Base-by-base conservation (phyloP, 495 filamentous ascomycete genomes). In the Tuber umbilicatum region DNA sequence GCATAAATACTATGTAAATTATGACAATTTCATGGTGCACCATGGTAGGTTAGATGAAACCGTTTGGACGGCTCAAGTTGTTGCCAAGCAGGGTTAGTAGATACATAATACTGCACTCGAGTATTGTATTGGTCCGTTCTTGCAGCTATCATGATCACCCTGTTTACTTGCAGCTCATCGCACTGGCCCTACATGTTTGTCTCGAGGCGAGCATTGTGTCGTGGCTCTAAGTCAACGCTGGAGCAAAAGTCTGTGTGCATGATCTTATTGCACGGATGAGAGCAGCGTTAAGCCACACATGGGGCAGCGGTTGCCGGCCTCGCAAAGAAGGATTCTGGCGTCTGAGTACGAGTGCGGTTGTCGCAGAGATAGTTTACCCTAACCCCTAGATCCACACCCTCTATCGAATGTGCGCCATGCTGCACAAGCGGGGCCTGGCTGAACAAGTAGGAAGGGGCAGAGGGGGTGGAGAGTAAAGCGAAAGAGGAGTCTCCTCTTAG, bases 241-340 rank as follows among this genome's bases (percentile, higher is more conserved):
- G 55, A 6, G 27, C 55, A 35, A 64, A 17, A 64, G 14, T 31
- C 50, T 27, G 55, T 35, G 55, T 64, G 55, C 55, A 64, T 64
- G 55, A 64, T 64, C 31, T 1, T 64, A 35, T 27, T 12, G 27
- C 5, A 35, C 55, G 55, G 55, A 35, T 35, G 55, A 35, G 27
- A 14, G 16, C 55, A 64, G 55, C 55, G 55, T 27, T 64, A 35
- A 64, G 55, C 55, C 55, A 64, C 55, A 64, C 55, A 64, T 64
- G 31, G 55, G 16, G 27, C 55, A 64, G 27, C 55, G 14, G 55
- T 35, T 64, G 55, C 55, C 16, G 27, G 55, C 55, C 31, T 27
- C 7, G 55, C 55, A 64, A 64, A 14, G 50, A 55, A 64, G 31
- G 55, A 35, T 64, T 64, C 27, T 64, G 55, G 55, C 55, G 55